phyloP scores from a whole-genome alignment of 202 grass and related monocot species.

The Saccharum hybrid region DNA sequence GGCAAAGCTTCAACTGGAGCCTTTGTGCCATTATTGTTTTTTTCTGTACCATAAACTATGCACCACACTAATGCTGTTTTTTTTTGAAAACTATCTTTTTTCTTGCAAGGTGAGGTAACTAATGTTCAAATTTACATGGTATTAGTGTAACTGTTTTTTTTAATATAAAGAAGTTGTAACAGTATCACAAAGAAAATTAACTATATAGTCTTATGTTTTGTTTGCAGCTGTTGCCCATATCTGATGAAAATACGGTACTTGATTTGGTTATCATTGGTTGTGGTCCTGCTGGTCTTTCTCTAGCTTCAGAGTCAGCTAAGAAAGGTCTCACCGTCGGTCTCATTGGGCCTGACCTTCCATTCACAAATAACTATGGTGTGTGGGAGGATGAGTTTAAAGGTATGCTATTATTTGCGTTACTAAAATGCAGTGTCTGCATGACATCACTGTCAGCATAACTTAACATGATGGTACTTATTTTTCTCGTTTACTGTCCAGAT shows the following conservation, averaged over 20 bases:
- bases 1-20: neutral
- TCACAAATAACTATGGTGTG: constrained; percentile 99
- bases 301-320: constrained; percentile 94
- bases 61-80: neutral
- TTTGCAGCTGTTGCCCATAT: constrained; percentile 80
- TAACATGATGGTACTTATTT: constrained; percentile 3
- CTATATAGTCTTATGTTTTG: constrained; percentile 12
- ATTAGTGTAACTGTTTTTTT: neutral
- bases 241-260: constrained; percentile 58
- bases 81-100: neutral
- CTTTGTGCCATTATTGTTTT: neutral
- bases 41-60: neutral
- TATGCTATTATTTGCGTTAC: constrained; percentile 30
- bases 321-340: constrained; percentile 88
- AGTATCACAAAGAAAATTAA: constrained; percentile 29
- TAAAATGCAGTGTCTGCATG: neutral
- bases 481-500: constrained; percentile 60
- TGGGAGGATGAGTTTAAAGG: constrained; percentile 99
- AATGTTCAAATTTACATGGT: neutral
- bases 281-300: constrained; percentile 89
- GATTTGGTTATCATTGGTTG: constrained; percentile 94
- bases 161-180: neutral
- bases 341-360: constrained; percentile 96
- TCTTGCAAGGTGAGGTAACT: neutral
- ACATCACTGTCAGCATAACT: constrained; percentile 10